A percentile compares a stretch with the other conserved stretches of the same genome.
Conservation (phyloP, 2,329 filamentous ascomycete genomes). For the Huntiella decipiens region DNA sequence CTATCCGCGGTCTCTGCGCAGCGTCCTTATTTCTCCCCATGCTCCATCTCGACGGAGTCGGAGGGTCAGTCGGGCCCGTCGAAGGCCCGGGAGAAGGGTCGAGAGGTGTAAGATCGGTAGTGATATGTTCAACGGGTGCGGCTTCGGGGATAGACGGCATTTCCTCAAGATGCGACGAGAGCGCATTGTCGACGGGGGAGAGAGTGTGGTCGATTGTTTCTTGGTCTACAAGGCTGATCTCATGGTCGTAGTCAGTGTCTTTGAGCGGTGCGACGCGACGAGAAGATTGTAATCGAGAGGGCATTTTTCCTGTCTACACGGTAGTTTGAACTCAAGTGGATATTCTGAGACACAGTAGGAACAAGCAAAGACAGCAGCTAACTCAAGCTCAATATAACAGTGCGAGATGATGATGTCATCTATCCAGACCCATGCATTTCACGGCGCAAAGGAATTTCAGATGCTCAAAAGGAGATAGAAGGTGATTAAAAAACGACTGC, state of each 20-base stretch:
- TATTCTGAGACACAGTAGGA: too few species aligned
- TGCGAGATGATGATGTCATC: too few species aligned
- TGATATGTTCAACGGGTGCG: neutral
- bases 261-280: conserved; percentile 36
- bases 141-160: conserved; percentile 1
- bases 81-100: neutral
- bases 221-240: conserved; percentile 48
- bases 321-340: too few species aligned
- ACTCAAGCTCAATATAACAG: too few species aligned
- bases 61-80: neutral
- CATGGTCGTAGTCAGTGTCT: conserved; percentile 49
- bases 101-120: neutral
- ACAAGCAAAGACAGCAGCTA: neutral
- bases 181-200: neutral
- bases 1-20: conserved; percentile 3
- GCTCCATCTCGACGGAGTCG: neutral
- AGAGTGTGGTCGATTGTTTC: conserved; percentile 16
- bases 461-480: too few species aligned
- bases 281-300: conserved; percentile 18
- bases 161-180: neutral
- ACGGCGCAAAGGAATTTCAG: too few species aligned
- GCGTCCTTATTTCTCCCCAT: neutral
- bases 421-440: too few species aligned
- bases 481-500: too few species aligned
- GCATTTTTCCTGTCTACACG: conserved; percentile 2